Conservation (phyloP, 208 protist genomes). For the Strigomonas culicis region DNA sequence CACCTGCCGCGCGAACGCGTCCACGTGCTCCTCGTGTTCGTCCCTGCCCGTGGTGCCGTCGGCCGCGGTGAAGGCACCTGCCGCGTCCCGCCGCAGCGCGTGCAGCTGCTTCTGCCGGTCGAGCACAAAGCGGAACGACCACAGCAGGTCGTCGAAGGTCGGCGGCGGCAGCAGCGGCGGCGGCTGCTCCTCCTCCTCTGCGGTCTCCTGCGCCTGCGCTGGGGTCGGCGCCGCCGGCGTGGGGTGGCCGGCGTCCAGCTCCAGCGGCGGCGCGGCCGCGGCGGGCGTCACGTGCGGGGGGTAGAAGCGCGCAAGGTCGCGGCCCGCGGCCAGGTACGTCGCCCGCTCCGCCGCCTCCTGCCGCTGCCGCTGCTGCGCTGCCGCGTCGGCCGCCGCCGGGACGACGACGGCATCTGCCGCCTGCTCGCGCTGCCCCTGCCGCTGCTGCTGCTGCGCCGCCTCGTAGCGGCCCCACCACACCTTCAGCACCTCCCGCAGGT, state of each 20-base stretch:
- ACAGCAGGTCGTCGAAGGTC: constrained; percentile 43
- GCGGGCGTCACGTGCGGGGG: neutral
- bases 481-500: constrained; percentile 42
- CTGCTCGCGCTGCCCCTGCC: neutral
- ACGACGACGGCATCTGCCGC: neutral
- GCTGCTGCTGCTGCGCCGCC: neutral
- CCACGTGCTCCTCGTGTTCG: constrained; percentile 18
- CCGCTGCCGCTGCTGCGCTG: neutral
- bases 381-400: neutral
- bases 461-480: constrained; percentile 40
- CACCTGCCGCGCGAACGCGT: constrained; percentile 19
- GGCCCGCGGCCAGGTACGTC: neutral
- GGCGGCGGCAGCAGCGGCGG: constrained; percentile 14
- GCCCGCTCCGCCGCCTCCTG: neutral
- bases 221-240: neutral
- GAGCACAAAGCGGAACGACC: constrained; percentile 58
- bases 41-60: constrained; percentile 5
- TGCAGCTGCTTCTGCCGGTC: constrained; percentile 50
- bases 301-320: neutral
- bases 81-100: constrained; percentile 9
- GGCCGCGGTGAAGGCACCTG: neutral
- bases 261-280: neutral
- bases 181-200: neutral
- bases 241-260: neutral
- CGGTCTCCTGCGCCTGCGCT: neutral